Evolutionary conservation across 108 stramenopile genomes (phyloP), one percentile per base, ranked within the genome.

Genomic region (Cyclotella sp.): DNA sequence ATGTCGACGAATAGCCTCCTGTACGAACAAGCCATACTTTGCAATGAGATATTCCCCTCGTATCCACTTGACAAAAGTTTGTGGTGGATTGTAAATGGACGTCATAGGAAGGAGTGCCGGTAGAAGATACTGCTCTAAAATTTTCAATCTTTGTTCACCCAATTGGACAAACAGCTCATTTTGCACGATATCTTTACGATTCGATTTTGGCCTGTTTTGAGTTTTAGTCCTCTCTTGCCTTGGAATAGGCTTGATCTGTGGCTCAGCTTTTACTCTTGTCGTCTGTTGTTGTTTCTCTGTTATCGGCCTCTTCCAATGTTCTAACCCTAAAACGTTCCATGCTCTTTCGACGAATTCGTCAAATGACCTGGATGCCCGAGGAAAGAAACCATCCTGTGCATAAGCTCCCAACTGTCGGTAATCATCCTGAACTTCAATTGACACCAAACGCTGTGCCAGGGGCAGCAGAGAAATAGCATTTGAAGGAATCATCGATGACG

Each of bases 21-120:
- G 79, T 26, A 89, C 84, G 0, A 28, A 41, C 11, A 78, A 68
- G 55, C 88, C 86, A 76, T 93, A 89, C 61, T 84, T 85, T 22
- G 89, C 88, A 55, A 87, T 68, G 24, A 95, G 81, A 60, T 84
- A 89, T 81, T 95, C 94, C 42, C 63, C 71, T 55, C 94, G 81
- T 9, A 78, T 65, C 91, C 91, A 95, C 58, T 86, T 88, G 64
- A 91, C 54, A n/a, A 95, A 83, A 44, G 65, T 43, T 63, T 27
- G 49, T 40, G 47, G 29, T 47, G 87, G 68, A 78, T 93, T 85
- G 13, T 49, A 43, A 77, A 82, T 86, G n/a, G 47, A 46, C 73
- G 82, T 66, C 30, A 81, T 85, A 15, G 89, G 89, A 16, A 89
- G 42, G 29, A 95, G 73, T 27, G 87, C 82, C n/a, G 89, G 88